These are phyloP conservation scores for Chytridium lagenaria DNA, from an alignment of 371 early-diverging fungal species.

Conservation along the genomic window DNA sequence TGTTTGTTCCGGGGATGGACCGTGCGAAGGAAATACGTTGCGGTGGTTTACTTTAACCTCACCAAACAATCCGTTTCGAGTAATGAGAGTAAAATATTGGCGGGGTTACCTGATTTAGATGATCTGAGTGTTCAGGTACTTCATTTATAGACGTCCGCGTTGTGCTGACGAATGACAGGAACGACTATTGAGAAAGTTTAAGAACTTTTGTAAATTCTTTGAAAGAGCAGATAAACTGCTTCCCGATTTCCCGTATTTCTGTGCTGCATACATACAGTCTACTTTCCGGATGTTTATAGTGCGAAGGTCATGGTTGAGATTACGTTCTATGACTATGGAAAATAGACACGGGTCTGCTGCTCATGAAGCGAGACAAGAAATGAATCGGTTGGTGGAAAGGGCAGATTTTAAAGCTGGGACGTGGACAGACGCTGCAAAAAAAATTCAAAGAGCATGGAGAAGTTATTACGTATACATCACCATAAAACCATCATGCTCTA, in stretches of 20 bases:
- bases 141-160: neutral
- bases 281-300: constrained; percentile 48
- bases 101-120: constrained; percentile 37
- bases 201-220: constrained; percentile 35
- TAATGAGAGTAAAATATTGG: constrained; percentile 16
- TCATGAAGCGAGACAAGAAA: constrained; percentile 36
- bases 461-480: constrained; percentile 42
- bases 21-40: constrained; percentile 49
- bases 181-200: constrained; percentile 43
- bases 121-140: constrained; percentile 45
- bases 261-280: constrained; percentile 55
- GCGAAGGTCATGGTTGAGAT: constrained; percentile 34
- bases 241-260: constrained; percentile 55
- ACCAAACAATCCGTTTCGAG: constrained; percentile 39
- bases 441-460: constrained; percentile 53
- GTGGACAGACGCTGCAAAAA: constrained; percentile 47
- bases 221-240: constrained; percentile 35
- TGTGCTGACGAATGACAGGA: constrained; percentile 41
- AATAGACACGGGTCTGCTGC: constrained; percentile 26
- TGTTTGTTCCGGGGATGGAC: constrained; percentile 42
- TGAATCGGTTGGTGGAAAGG: constrained; percentile 36
- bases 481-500: neutral
- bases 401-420: constrained; percentile 34
- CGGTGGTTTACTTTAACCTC: constrained; percentile 42
- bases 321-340: constrained; percentile 33